phyloP scores from a whole-genome alignment of 1,284 basidiomycete genomes.

The Trametes pubescens region DNA sequence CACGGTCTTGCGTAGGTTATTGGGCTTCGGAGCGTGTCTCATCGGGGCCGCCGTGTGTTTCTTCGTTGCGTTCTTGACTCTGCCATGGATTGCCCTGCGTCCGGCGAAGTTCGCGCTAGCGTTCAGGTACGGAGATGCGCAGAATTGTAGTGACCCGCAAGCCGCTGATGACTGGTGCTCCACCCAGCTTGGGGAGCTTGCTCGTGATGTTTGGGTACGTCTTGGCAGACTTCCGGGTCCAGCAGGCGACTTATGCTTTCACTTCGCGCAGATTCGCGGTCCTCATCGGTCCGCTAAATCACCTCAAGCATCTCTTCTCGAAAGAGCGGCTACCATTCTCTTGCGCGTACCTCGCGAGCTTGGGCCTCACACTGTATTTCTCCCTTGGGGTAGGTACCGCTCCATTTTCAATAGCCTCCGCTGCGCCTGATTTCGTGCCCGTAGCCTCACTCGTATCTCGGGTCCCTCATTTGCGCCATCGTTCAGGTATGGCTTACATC shows the following conservation, averaged over 20 bases:
- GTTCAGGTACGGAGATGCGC: constrained; percentile 68
- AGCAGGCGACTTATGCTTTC: background rate
- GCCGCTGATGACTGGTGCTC: background rate
- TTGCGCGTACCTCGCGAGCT: constrained; percentile 80
- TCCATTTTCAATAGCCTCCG: background rate
- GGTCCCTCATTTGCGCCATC: constrained; percentile 82
- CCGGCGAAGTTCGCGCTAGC: constrained; percentile 91
- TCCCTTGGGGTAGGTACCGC: constrained; percentile 74
- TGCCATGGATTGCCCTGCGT: constrained; percentile 85
- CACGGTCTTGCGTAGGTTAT: constrained; percentile 58
- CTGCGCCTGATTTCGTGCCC: constrained; percentile 7
- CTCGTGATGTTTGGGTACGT: constrained; percentile 89
- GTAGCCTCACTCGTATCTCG: constrained; percentile 83
- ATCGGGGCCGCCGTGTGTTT: constrained; percentile 95
- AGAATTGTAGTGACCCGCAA: background rate
- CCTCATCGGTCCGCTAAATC: constrained; percentile 86
- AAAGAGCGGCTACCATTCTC: constrained; percentile 91
- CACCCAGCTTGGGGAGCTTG: constrained; percentile 75
- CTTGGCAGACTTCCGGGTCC: constrained; percentile 1
- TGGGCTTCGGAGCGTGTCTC: constrained; percentile 94
- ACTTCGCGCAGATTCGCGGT: constrained; percentile 72
- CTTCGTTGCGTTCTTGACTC: constrained; percentile 91
- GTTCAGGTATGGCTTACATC: constrained; percentile 61
- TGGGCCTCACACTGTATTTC: constrained; percentile 89
- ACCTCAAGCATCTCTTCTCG: constrained; percentile 88